These are phyloP conservation scores for Neurospora hispaniola DNA, from an alignment of 495 filamentous ascomycete species.

Conservation along the genomic window DNA sequence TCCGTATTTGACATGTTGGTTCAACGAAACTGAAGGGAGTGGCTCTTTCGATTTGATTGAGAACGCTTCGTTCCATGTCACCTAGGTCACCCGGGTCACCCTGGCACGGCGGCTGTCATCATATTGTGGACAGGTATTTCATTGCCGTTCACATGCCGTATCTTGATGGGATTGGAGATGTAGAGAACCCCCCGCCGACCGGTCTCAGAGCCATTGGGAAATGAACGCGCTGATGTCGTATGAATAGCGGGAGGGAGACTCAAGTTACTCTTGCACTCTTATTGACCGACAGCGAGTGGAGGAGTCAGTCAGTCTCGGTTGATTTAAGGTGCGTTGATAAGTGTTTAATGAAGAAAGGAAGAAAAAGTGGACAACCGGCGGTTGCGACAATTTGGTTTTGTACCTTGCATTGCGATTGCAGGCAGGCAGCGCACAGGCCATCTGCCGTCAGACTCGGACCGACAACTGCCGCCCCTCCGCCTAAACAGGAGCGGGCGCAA, in stretches of 20 bases:
- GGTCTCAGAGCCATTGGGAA: background rate
- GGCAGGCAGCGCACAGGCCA: background rate
- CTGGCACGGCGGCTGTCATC: background rate
- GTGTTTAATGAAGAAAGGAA: slow-evolving; percentile 27
- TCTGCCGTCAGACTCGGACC: slow-evolving; percentile 1
- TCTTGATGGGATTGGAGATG: background rate
- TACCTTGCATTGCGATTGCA: background rate
- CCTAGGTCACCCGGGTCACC: background rate
- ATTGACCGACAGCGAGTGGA: slow-evolving; percentile 41
- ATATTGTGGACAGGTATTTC: background rate
- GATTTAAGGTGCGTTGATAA: slow-evolving; percentile 40
- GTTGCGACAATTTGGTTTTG: background rate
- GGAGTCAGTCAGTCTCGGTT: slow-evolving; percentile 33
- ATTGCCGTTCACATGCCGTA: background rate
- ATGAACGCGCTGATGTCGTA: background rate
- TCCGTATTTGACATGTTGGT: background rate
- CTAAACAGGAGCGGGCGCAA: slow-evolving; percentile 5
- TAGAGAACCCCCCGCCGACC: background rate
- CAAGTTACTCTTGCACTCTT: slow-evolving; percentile 34
- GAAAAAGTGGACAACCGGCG: slow-evolving; percentile 2
- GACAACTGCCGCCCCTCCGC: background rate
- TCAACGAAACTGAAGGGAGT: background rate
- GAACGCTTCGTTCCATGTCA: background rate
- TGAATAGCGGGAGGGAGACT: background rate
- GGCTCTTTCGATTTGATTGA: background rate